Percentiles rank a stretch among this genome's conserved stretches.
Evolutionary conservation across 257 asterid species (phyloP).

Genomic region (Ilex asprella): DNA sequence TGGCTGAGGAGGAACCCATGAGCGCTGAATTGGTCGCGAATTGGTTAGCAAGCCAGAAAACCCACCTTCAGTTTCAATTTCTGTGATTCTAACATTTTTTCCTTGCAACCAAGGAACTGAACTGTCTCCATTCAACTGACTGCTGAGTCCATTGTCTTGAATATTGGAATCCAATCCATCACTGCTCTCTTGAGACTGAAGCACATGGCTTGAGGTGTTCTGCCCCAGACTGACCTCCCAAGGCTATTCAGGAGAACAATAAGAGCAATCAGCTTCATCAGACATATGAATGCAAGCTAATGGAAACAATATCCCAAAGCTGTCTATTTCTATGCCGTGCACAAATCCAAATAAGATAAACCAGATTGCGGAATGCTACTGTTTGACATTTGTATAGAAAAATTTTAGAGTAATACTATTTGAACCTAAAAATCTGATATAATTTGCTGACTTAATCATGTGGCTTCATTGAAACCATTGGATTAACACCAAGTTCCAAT

Average conservation of each 20-base stretch:
- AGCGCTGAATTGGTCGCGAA: slow-evolving; percentile 47
- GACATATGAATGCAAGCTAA: neutral
- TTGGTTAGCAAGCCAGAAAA: slow-evolving; percentile 20
- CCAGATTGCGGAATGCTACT: too few species aligned
- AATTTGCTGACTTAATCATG: too few species aligned
- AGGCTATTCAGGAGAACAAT: slow-evolving; percentile 44
- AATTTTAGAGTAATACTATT: too few species aligned
- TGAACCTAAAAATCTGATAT: too few species aligned
- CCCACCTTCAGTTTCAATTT: slow-evolving; percentile 42
- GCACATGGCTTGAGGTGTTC: slow-evolving; percentile 33
- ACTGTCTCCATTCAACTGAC: slow-evolving; percentile 43
- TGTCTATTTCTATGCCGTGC: too few species aligned
- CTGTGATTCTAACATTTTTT: slow-evolving; percentile 53
- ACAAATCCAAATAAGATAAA: too few species aligned
- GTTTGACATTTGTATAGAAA: too few species aligned
- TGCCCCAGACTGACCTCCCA: slow-evolving; percentile 72
- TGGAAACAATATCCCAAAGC: too few species aligned
- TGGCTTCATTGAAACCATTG: too few species aligned
- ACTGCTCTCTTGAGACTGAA: slow-evolving; percentile 37
- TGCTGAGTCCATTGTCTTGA: slow-evolving; percentile 16
- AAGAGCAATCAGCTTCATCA: neutral
- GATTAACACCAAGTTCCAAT: too few species aligned
- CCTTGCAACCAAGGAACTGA: slow-evolving; percentile 56
- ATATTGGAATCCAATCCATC: slow-evolving; percentile 21
- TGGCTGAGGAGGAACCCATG: slow-evolving; percentile 97